Percentiles rank a stretch among this genome's conserved stretches.
Conservation (phyloP, 2,329 filamentous ascomycete genomes). For the Exophiala lecanii-corni region DNA sequence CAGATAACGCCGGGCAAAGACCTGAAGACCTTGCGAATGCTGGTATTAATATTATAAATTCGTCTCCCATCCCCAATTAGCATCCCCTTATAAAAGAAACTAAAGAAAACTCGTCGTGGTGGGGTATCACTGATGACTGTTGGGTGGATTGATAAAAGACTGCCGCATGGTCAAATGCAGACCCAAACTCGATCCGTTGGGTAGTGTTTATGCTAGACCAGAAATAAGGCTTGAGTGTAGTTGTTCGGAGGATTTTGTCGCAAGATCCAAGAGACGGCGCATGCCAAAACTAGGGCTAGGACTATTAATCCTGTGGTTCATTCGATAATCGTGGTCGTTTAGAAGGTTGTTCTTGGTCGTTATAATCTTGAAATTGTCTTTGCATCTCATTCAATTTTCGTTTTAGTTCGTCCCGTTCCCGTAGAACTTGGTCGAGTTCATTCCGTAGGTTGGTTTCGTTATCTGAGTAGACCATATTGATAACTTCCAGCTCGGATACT, state of each 20-base stretch:
- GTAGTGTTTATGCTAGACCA: too few species aligned
- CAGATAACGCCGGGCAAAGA: too few species aligned
- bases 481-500: constrained; percentile 90
- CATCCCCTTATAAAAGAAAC: too few species aligned
- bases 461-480: constrained; percentile 61
- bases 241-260: too few species aligned
- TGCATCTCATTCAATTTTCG: constrained; percentile 76
- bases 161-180: neutral
- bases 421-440: constrained; percentile 71
- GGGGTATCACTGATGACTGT: constrained; percentile 20
- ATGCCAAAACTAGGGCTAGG: too few species aligned
- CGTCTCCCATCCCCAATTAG: too few species aligned
- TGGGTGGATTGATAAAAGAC: constrained; percentile 2
- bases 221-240: too few species aligned
- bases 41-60: too few species aligned
- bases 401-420: constrained; percentile 76
- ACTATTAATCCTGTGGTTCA: constrained; percentile 11
- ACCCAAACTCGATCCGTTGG: too few species aligned
- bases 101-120: constrained; percentile 17
- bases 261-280: too few species aligned
- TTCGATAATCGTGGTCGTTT: constrained; percentile 23
- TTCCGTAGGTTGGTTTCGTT: constrained; percentile 53
- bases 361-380: constrained; percentile 40
- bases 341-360: constrained; percentile 18
- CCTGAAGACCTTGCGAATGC: too few species aligned